Evolutionary conservation across 306 rosid genomes (phyloP).

Genomic region (Castanopsis chinensis): DNA sequence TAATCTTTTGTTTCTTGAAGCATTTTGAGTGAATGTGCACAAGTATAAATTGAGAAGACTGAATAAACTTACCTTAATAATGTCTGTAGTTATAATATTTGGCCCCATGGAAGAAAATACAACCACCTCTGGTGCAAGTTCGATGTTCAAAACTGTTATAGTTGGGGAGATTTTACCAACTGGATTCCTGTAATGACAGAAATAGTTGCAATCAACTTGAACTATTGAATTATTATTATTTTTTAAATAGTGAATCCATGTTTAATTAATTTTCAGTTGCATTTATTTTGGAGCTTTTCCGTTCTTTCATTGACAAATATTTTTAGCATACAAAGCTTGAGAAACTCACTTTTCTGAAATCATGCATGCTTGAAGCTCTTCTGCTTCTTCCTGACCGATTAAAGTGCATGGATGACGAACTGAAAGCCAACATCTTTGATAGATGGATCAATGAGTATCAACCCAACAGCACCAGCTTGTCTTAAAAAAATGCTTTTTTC

Average conservation of each 20-base stretch:
- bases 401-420: slow-evolving; percentile 55
- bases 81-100: slow-evolving; percentile 59
- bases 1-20: slow-evolving; percentile 8
- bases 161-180: slow-evolving; percentile 51
- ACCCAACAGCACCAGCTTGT: slow-evolving; percentile 71
- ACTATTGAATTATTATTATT: neutral
- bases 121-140: slow-evolving; percentile 68
- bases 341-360: slow-evolving; percentile 53
- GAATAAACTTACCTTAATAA: slow-evolving; percentile 50
- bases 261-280: neutral
- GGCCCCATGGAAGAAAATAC: slow-evolving; percentile 70
- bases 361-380: slow-evolving; percentile 60
- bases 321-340: neutral
- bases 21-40: neutral
- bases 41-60: neutral
- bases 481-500: slow-evolving; percentile 35
- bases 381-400: slow-evolving; percentile 55
- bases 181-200: slow-evolving; percentile 45
- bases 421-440: slow-evolving; percentile 56
- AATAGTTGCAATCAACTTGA: slow-evolving; percentile 12
- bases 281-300: neutral
- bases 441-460: slow-evolving; percentile 63
- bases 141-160: slow-evolving; percentile 24
- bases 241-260: slow-evolving; percentile 1
- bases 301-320: neutral